These are phyloP conservation scores for Ceratocystis ficicola DNA, from an alignment of 2,329 filamentous ascomycete species.

Conservation along the genomic window DNA sequence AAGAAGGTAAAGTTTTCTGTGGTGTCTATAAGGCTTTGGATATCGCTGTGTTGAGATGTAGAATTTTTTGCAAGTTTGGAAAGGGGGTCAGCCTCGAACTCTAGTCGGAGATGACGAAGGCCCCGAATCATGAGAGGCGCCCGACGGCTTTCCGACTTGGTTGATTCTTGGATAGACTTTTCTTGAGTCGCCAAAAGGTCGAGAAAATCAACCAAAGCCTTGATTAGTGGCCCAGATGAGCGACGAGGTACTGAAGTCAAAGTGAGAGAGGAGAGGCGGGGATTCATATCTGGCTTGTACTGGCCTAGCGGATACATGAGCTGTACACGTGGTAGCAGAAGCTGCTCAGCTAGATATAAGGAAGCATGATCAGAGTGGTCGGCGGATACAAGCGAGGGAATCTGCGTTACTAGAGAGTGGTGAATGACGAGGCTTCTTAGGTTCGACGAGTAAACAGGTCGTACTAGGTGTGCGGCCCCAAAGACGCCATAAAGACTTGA, in stretches of 20 bases:
- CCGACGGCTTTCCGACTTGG: constrained; percentile 26
- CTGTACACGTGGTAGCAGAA: constrained; percentile 34
- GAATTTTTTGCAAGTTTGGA: constrained; percentile 25
- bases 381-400: constrained; percentile 35
- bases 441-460: constrained; percentile 42
- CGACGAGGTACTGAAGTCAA: constrained; percentile 43
- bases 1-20: constrained; percentile 39
- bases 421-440: constrained; percentile 44
- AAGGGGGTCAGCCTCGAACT: constrained; percentile 39
- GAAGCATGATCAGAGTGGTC: constrained; percentile 31
- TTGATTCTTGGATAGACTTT: constrained; percentile 31
- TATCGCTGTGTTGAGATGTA: constrained; percentile 31
- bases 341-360: constrained; percentile 36
- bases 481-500: constrained; percentile 35
- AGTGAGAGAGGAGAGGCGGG: constrained; percentile 41
- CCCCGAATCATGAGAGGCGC: constrained; percentile 38
- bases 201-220: constrained; percentile 39
- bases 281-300: constrained; percentile 45
- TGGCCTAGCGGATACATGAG: constrained; percentile 36
- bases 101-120: constrained; percentile 42
- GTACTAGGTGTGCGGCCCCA: constrained; percentile 37
- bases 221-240: constrained; percentile 39
- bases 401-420: constrained; percentile 47
- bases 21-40: constrained; percentile 34
- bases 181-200: constrained; percentile 39